Evolutionary conservation across 306 rosid species (phyloP).

Genomic region (Quercus berberidifolia): DNA sequence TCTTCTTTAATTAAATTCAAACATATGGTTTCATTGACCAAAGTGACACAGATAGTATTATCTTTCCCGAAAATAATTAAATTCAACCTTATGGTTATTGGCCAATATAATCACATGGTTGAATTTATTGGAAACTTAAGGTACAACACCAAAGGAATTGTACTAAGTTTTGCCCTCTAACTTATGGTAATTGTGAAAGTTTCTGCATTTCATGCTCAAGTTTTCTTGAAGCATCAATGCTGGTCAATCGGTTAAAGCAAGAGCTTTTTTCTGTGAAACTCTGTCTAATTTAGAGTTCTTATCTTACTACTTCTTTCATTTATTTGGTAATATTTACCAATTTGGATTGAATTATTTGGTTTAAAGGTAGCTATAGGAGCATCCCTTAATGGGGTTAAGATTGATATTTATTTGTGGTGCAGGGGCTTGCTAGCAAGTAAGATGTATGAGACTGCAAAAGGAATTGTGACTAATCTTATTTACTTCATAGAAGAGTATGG

Average conservation of each 20-base stretch:
- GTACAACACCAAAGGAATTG: too few relatives aligned
- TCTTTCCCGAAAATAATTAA: too few relatives aligned
- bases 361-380: not conserved
- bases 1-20: too few relatives aligned
- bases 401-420: slow-evolving; percentile 16
- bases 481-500: slow-evolving; percentile 67
- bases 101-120: too few relatives aligned
- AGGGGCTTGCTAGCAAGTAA: slow-evolving; percentile 83
- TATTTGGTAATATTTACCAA: not conserved
- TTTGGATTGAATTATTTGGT: not conserved
- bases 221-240: not conserved
- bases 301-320: not conserved
- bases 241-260: not conserved
- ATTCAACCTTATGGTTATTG: too few relatives aligned
- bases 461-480: slow-evolving; percentile 65
- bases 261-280: not conserved
- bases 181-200: not conserved
- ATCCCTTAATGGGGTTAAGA: not conserved
- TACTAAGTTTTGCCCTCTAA: not conserved
- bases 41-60: too few relatives aligned
- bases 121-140: too few relatives aligned
- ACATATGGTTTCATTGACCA: too few relatives aligned
- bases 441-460: slow-evolving; percentile 75
- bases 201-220: not conserved
- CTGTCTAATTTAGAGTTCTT: not conserved